Percentiles rank a stretch among this genome's conserved stretches.
Conservation (phyloP, 2,329 filamentous ascomycete species). For the Colletotrichum eleusines region DNA sequence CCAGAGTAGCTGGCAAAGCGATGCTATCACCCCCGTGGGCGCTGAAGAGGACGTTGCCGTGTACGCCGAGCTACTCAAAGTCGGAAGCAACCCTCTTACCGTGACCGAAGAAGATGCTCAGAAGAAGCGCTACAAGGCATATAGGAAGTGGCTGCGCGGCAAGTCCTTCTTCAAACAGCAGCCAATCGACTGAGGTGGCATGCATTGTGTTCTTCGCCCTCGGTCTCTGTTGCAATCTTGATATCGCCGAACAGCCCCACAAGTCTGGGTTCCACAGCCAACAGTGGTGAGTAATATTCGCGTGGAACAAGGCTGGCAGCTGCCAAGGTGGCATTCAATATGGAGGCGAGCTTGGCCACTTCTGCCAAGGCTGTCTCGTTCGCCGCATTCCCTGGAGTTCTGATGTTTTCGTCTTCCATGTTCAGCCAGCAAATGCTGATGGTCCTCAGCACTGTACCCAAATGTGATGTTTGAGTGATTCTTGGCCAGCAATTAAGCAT, state of each 20-base stretch:
- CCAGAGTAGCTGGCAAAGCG: constrained; percentile 73
- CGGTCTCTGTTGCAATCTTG: not conserved
- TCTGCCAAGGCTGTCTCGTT: constrained; percentile 48
- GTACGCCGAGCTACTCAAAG: constrained; percentile 81
- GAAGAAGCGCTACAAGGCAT: constrained; percentile 97
- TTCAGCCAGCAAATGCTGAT: constrained; percentile 74
- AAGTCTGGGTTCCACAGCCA: constrained; percentile 48
- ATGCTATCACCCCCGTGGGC: constrained; percentile 60
- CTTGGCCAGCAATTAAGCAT: constrained; percentile 78
- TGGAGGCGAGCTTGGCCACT: constrained; percentile 51
- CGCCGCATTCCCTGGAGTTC: constrained; percentile 20
- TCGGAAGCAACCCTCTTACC: constrained; percentile 86
- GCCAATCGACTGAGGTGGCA: constrained; percentile 65
- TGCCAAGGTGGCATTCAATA: constrained; percentile 48
- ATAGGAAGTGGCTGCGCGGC: constrained; percentile 92
- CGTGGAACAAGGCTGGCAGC: constrained; percentile 45
- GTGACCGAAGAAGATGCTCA: constrained; percentile 87
- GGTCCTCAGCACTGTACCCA: constrained; percentile 72
- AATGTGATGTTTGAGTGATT: constrained; percentile 65
- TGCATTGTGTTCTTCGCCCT: not conserved
- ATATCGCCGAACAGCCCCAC: constrained; percentile 41
- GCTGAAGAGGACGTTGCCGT: constrained; percentile 76
- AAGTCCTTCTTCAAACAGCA: constrained; percentile 98
- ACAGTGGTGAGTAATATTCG: constrained; percentile 49
- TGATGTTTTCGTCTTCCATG: constrained; percentile 56